Conservation (phyloP, 306 rosid species). For the Citrullus mucosospermus region DNA sequence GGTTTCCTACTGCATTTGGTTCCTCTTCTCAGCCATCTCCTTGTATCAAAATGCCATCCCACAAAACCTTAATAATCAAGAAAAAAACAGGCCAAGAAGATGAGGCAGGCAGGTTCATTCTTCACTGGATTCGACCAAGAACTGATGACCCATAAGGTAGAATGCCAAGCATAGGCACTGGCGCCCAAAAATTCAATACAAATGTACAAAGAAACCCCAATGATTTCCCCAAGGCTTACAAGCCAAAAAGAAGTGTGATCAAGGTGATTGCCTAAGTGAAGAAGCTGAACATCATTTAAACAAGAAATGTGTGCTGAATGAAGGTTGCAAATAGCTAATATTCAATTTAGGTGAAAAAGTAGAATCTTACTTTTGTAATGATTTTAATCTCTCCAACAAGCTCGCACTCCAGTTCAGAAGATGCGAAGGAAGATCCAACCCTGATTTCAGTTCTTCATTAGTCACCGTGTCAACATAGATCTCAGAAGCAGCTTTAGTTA, state of each 20-base stretch:
- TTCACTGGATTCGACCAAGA: neutral
- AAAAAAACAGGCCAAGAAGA: neutral
- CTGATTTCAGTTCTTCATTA: slow-evolving; percentile 28
- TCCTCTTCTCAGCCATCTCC: neutral
- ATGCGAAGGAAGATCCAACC: slow-evolving; percentile 31
- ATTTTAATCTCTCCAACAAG: slow-evolving; percentile 58
- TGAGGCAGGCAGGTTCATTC: neutral
- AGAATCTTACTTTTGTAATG: slow-evolving; percentile 40
- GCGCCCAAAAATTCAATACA: neutral
- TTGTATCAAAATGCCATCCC: neutral
- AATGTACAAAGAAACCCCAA: neutral
- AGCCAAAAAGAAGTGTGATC: neutral
- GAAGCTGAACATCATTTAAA: neutral
- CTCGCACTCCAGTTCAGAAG: slow-evolving; percentile 41
- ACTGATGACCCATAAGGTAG: neutral
- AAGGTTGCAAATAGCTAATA: slow-evolving; percentile 9
- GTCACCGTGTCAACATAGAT: neutral
- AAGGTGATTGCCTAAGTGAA: neutral
- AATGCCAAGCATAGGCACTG: neutral
- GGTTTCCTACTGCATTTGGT: neutral
- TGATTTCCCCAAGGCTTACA: neutral
- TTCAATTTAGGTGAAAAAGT: neutral
- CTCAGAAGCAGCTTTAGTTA: slow-evolving; percentile 15
- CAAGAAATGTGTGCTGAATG: neutral
- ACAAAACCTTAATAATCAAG: neutral